These are phyloP conservation scores for Patellaria atrata DNA, from an alignment of 495 filamentous ascomycete genomes.

Conservation along the genomic window DNA sequence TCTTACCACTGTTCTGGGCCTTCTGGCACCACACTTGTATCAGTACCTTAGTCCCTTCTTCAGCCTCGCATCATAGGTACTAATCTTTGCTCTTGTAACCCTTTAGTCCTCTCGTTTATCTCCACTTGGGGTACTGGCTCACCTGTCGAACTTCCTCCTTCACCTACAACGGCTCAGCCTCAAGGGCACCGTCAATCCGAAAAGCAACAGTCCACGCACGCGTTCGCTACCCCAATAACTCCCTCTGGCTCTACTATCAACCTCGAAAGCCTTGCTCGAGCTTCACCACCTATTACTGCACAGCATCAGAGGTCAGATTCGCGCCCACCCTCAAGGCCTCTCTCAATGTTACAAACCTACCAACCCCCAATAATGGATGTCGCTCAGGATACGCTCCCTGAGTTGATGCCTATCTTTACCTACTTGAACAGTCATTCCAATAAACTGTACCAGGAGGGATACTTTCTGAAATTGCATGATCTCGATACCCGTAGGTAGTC, in stretches of 20 bases:
- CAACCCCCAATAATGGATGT: slow-evolving; percentile 81
- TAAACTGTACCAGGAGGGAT: slow-evolving; percentile 95
- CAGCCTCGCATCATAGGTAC: background rate
- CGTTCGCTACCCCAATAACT: slow-evolving; percentile 7
- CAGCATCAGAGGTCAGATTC: slow-evolving; percentile 22
- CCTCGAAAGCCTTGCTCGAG: slow-evolving; percentile 8
- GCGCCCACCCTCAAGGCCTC: slow-evolving; percentile 38
- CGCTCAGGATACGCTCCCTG: slow-evolving; percentile 69
- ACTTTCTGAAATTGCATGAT: slow-evolving; percentile 91
- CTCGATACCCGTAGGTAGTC: slow-evolving; percentile 62
- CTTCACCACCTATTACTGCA: slow-evolving; percentile 8
- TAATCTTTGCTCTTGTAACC: slow-evolving; percentile 5
- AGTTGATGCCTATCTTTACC: slow-evolving; percentile 86
- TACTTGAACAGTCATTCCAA: slow-evolving; percentile 91
- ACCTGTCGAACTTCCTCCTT: slow-evolving; percentile 24
- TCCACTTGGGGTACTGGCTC: slow-evolving; percentile 38
- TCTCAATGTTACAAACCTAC: slow-evolving; percentile 60
- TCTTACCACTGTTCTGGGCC: background rate
- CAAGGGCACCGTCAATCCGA: slow-evolving; percentile 4
- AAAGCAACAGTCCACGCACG: slow-evolving; percentile 15
- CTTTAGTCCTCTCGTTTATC: slow-evolving; percentile 48
- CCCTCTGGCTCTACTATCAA: slow-evolving; percentile 13
- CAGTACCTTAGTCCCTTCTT: background rate
- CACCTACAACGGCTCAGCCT: slow-evolving; percentile 13
- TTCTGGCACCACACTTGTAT: background rate